These are phyloP conservation scores for Aspergillus sp. DNA, from an alignment of 2,329 filamentous ascomycete genomes.

Conservation along the genomic window DNA sequence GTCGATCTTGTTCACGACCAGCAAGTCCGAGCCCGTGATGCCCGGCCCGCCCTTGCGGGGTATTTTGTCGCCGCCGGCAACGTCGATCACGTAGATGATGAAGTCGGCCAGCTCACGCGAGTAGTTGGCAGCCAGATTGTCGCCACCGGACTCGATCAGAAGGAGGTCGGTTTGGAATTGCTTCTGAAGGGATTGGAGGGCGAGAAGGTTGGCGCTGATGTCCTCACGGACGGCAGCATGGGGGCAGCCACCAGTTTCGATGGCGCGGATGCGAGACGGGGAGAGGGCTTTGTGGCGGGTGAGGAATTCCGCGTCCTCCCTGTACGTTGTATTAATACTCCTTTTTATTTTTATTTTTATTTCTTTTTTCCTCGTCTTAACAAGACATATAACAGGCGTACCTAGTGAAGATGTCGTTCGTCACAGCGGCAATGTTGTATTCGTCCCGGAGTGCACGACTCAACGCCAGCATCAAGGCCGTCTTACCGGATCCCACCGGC, in stretches of 20 bases:
- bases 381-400: constrained; percentile 11
- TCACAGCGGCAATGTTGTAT: constrained; percentile 88
- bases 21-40: constrained; percentile 88
- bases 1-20: constrained; percentile 97
- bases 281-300: constrained; percentile 78
- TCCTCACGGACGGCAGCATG: constrained; percentile 97
- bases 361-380: background rate
- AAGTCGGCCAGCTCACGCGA: constrained; percentile 89
- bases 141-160: constrained; percentile 89
- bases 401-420: constrained; percentile 96
- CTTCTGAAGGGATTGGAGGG: constrained; percentile 77
- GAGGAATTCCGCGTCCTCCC: constrained; percentile 96
- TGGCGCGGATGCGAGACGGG: constrained; percentile 76
- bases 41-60: constrained; percentile 92
- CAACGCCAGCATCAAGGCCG: constrained; percentile 89
- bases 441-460: constrained; percentile 72
- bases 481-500: constrained; percentile 94
- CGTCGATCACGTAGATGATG: constrained; percentile 98
- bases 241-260: constrained; percentile 94
- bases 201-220: constrained; percentile 86
- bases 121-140: constrained; percentile 97
- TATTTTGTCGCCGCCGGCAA: constrained; percentile 92
- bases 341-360: constrained; percentile 5
- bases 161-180: constrained; percentile 75
- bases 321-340: constrained; percentile 12